These are phyloP conservation scores for Phytophthora niederhauseri DNA, from an alignment of 352 stramenopile species.

Conservation along the genomic window DNA sequence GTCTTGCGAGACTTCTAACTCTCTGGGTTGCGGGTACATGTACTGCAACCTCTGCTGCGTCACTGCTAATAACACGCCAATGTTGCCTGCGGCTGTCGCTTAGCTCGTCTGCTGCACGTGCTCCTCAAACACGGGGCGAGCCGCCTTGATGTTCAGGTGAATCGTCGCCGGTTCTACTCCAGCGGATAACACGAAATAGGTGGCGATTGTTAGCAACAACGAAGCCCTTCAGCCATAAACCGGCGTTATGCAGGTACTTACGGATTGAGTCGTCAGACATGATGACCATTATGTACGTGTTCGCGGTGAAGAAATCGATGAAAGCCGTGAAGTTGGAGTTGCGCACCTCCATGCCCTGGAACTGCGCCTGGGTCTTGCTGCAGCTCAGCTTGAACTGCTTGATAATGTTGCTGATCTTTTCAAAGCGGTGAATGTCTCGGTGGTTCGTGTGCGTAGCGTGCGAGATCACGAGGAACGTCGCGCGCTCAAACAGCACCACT, in stretches of 20 bases:
- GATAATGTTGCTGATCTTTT: constrained; percentile 99
- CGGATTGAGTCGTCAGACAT: constrained; percentile 92
- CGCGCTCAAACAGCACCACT: constrained; percentile 98
- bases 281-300: constrained; percentile 99
- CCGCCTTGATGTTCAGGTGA: constrained; percentile 97
- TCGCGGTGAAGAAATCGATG: constrained; percentile 98
- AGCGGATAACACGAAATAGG: constrained; percentile 4
- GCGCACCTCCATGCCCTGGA: constrained; percentile 97
- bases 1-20: constrained; percentile 1
- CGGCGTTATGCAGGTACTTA: constrained; percentile 34
- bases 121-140: constrained; percentile 95
- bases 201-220: constrained; percentile 8
- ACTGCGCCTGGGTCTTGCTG: constrained; percentile 98
- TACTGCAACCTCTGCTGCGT: neutral
- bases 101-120: constrained; percentile 95
- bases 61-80: neutral
- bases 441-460: constrained; percentile 93
- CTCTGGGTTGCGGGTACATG: neutral
- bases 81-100: neutral
- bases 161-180: constrained; percentile 92
- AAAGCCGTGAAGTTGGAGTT: constrained; percentile 99
- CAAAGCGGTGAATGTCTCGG: constrained; percentile 98
- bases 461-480: constrained; percentile 99
- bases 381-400: constrained; percentile 99
- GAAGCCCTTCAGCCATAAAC: constrained; percentile 3